Evolutionary conservation across 2,329 filamentous ascomycete genomes (phyloP).

Genomic region (Botrytis medusae): DNA sequence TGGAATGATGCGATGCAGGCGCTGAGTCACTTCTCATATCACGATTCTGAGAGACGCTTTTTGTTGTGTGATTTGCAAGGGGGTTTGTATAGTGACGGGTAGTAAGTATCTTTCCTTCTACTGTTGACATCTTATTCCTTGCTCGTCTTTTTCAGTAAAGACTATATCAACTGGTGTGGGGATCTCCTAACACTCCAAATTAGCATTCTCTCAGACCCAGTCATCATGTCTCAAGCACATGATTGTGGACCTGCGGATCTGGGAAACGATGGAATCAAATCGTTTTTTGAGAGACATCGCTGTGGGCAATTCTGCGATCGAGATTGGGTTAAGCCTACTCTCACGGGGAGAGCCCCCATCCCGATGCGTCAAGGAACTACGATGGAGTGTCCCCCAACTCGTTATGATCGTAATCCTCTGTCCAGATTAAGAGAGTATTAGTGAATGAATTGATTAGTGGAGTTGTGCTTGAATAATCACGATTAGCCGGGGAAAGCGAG

Average conservation of each 20-base stretch:
- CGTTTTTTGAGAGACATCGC: slow-evolving; percentile 17
- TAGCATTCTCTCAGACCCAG: slow-evolving; percentile 21
- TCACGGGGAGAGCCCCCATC: background rate
- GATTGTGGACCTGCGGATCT: slow-evolving; percentile 20
- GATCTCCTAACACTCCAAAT: background rate
- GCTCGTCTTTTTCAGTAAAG: background rate
- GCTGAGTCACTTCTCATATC: slow-evolving; percentile 24
- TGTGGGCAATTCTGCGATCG: slow-evolving; percentile 17
- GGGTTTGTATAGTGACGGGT: slow-evolving; percentile 20
- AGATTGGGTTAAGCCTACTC: slow-evolving; percentile 3
- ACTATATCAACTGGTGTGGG: background rate
- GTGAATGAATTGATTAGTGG: background rate
- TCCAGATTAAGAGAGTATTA: background rate
- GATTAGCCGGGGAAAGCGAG: too few relatives aligned
- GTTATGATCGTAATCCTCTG: background rate
- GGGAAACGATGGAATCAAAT: slow-evolving; percentile 18
- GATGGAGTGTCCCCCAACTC: background rate
- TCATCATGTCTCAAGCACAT: slow-evolving; percentile 17
- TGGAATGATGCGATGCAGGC: slow-evolving; percentile 22
- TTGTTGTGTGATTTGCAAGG: slow-evolving; percentile 24
- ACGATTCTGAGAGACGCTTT: background rate
- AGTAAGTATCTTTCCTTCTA: background rate
- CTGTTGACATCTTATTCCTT: background rate
- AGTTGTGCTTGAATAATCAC: too few relatives aligned
- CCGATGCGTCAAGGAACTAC: slow-evolving; percentile 14